A percentile compares a stretch with the other conserved stretches of the same genome.
Conservation (phyloP, 768 basidiomycete species). For the Lentinula boryana region DNA sequence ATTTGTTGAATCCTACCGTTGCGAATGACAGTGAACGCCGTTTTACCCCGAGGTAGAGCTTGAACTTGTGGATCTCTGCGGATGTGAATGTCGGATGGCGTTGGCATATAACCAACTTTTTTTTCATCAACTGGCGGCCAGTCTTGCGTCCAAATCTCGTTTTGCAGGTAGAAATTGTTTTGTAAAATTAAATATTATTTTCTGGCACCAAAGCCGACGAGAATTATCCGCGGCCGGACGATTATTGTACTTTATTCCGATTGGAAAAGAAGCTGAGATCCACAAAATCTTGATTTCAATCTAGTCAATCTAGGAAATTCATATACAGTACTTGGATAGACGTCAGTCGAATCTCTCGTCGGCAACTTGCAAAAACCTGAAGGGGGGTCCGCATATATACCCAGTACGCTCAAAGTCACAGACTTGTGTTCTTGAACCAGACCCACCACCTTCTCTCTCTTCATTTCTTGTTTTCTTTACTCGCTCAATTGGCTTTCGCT, state of each 20-base stretch:
- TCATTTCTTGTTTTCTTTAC: not conserved
- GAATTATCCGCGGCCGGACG: not conserved
- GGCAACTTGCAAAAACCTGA: not conserved
- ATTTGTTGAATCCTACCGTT: not conserved
- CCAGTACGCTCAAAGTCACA: not conserved
- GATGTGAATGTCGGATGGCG: not conserved
- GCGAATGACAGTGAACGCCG: not conserved
- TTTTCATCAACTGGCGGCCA: no score
- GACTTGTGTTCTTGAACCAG: no score
- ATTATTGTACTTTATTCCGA: not conserved
- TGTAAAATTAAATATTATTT: no score
- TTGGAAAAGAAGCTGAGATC: not conserved
- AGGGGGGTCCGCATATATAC: not conserved
- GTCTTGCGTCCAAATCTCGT: no score
- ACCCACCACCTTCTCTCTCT: not conserved
- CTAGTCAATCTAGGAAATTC: not conserved
- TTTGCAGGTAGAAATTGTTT: no score
- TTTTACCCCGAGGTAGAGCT: not conserved
- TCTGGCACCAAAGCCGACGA: not conserved
- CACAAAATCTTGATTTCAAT: not conserved
- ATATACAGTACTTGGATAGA: not conserved
- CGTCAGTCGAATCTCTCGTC: not conserved
- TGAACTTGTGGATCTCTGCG: not conserved
- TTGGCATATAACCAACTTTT: not conserved
- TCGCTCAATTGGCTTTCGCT: not conserved